Evolutionary conservation across 2,329 filamentous ascomycete species (phyloP), one percentile per base, ranked within the genome.

Genomic region (Colletotrichum sansevieriae): DNA sequence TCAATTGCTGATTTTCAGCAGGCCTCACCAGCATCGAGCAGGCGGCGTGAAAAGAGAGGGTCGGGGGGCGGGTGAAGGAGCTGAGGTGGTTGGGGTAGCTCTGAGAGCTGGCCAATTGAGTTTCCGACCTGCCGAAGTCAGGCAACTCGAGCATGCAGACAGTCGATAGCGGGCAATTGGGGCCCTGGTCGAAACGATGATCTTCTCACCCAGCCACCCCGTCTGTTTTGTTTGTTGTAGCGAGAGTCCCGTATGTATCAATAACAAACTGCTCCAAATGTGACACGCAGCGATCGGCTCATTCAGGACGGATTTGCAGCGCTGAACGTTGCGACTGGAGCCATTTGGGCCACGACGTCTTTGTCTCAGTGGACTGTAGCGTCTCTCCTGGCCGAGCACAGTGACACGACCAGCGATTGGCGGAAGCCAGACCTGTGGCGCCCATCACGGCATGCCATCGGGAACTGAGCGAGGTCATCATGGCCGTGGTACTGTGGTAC

Each of bases 101-200:
- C 22, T 57, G 33, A 8, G 20, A 43, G 47, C 22, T 65, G 62
- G 47, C 65, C 62, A 68, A 68, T 68, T 60, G 47, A 60, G 65
- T 56, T 54, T 51, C 39, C 10, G n/a, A 55, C 29, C 20, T 41
- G 55, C 33, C 29, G 43, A 41, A 37, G 41, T 46, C 55, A 68
- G 65, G 65, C 43, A 54, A 51, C 56, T 44, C 22, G 58, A 41
- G 33, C 62, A 65, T 65, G 62, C 65, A 68, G 65, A 64, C 52
- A 58, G 65, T 68, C 65, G 65, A 59, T 68, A 65, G 65, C 54
- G 65, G 60, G 61, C 65, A 68, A 33, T 65, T 59, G 65, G 65
- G 65, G 62, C 62, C 43, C 18, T 55, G 33, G 55, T 7, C 55
- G 62, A 68, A 60, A 65, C 62, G 65, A 60, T 55, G 65, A 68